Conservation (phyloP, 2,329 filamentous ascomycete species). For the Ilyonectria mors-panacis region DNA sequence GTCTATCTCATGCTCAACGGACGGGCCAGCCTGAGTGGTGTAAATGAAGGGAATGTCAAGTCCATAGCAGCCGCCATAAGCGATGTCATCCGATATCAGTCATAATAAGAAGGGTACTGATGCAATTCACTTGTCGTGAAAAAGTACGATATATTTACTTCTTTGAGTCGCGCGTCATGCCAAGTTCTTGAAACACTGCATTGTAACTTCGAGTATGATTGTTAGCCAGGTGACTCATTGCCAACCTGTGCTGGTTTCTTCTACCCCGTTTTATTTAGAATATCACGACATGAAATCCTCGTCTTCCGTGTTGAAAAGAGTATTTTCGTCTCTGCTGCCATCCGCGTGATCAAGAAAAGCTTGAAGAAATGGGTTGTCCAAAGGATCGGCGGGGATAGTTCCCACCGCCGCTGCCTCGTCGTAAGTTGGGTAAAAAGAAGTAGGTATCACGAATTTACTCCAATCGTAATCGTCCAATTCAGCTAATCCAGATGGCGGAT, state of each 20-base stretch:
- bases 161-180: neutral
- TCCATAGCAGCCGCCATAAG: slow-evolving; percentile 31
- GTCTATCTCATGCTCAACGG: slow-evolving; percentile 25
- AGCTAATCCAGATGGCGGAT: neutral
- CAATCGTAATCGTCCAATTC: slow-evolving; percentile 29
- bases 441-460: slow-evolving; percentile 27
- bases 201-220: neutral
- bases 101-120: neutral
- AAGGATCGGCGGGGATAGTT: slow-evolving; percentile 22
- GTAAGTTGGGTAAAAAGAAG: slow-evolving; percentile 21
- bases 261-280: neutral
- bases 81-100: slow-evolving; percentile 5
- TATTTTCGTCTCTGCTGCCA: slow-evolving; percentile 21
- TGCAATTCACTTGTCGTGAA: neutral
- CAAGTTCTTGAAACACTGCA: neutral
- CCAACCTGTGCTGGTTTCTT: neutral
- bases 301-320: slow-evolving; percentile 17
- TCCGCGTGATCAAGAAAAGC: slow-evolving; percentile 33
- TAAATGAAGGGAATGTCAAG: slow-evolving; percentile 29
- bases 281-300: slow-evolving; percentile 19
- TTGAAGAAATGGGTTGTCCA: slow-evolving; percentile 32
- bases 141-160: neutral
- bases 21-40: slow-evolving; percentile 26
- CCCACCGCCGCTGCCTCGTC: slow-evolving; percentile 13
- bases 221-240: neutral